Conservation (phyloP, 2,329 filamentous ascomycete species). For the Pseudocercospora cruenta region DNA sequence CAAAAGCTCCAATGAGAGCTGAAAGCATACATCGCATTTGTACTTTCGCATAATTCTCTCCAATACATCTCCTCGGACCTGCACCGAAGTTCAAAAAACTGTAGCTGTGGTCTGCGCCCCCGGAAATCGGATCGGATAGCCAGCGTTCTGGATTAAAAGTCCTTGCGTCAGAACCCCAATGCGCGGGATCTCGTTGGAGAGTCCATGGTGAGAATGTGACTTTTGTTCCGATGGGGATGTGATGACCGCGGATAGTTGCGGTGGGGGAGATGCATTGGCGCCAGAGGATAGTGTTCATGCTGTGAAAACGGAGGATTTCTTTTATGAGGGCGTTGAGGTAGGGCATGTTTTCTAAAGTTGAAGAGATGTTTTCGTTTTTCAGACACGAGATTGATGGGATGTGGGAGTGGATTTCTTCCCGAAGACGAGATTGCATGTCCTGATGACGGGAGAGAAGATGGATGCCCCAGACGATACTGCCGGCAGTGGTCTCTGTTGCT, state of each 20-base stretch:
- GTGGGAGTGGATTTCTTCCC: conserved; percentile 15
- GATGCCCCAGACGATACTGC: conserved; percentile 17
- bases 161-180: conserved; percentile 14
- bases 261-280: conserved; percentile 5
- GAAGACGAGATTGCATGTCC: not conserved
- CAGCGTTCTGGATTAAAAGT: conserved; percentile 15
- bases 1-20: conserved; percentile 15
- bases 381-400: conserved; percentile 8
- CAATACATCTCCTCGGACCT: conserved; percentile 14
- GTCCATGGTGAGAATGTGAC: conserved; percentile 16
- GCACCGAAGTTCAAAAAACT: conserved; percentile 17
- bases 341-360: conserved; percentile 6
- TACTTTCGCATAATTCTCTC: conserved; percentile 13
- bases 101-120: not conserved
- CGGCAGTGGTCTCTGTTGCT: conserved; percentile 17
- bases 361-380: not conserved
- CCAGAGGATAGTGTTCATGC: conserved; percentile 24
- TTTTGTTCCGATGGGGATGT: conserved; percentile 11
- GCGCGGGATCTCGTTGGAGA: conserved; percentile 2
- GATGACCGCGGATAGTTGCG: conserved; percentile 5
- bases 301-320: conserved; percentile 23
- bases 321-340: conserved; percentile 25
- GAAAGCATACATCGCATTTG: conserved; percentile 20
- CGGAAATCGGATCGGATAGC: not conserved
- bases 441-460: conserved; percentile 13